These are phyloP conservation scores for Pterocarpus macrocarpus DNA, from an alignment of 306 rosid genomes.

Conservation along the genomic window DNA sequence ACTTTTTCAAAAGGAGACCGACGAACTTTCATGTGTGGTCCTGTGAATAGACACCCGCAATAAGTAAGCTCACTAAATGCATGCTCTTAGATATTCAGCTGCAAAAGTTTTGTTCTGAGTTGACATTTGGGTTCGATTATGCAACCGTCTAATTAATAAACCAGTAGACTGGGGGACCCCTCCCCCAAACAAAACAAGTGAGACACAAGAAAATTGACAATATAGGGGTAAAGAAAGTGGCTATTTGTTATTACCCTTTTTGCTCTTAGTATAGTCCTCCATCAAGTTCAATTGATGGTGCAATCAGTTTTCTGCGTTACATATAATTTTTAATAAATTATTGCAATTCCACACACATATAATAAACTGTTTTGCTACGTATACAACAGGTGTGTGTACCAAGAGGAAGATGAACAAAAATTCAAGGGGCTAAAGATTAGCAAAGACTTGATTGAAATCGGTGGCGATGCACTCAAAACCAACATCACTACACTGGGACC, in stretches of 20 bases:
- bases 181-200: neutral
- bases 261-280: neutral
- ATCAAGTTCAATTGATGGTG: neutral
- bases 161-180: neutral
- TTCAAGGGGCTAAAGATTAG: constrained; percentile 88
- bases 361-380: neutral
- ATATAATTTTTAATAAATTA: neutral
- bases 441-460: constrained; percentile 87
- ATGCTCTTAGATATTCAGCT: neutral
- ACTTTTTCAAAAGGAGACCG: neutral
- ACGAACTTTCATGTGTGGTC: neutral
- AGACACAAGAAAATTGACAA: neutral
- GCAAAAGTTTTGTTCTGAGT: neutral
- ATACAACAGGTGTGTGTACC: constrained; percentile 77
- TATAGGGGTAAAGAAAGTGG: neutral
- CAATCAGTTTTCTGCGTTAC: too few relatives aligned
- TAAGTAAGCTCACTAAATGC: neutral
- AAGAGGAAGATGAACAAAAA: constrained; percentile 89
- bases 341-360: neutral
- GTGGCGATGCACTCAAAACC: constrained; percentile 95
- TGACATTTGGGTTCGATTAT: constrained; percentile 26
- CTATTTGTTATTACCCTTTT: neutral
- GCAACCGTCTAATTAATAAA: constrained; percentile 35
- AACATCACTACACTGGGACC: constrained; percentile 97
- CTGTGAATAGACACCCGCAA: neutral